A percentile compares a stretch with the other conserved stretches of the same genome.
phyloP scores from a whole-genome alignment of 2,329 filamentous ascomycete species.

The Monosporascus sp. region DNA sequence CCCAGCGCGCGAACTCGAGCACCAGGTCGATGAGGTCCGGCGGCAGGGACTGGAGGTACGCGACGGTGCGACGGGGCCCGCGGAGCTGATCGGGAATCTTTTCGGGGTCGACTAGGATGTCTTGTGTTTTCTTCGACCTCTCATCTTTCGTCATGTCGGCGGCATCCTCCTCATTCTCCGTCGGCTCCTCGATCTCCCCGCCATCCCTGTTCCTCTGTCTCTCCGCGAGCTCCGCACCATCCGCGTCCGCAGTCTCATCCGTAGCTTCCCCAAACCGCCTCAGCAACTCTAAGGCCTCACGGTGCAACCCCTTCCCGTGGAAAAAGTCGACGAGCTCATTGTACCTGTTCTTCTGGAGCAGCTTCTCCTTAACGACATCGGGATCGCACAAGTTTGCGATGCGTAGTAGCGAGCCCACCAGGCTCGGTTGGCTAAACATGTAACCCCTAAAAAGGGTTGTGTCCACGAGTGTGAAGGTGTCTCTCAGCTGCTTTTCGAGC shows the following conservation, averaged over 20 bases:
- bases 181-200: conserved; percentile 21
- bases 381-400: conserved; percentile 97
- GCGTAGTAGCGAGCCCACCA: conserved; percentile 86
- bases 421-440: conserved; percentile 82
- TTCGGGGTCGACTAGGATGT: not conserved
- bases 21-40: conserved; percentile 87
- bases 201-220: conserved; percentile 18
- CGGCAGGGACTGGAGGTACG: conserved; percentile 83
- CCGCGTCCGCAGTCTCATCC: conserved; percentile 29
- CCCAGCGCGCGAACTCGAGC: conserved; percentile 88
- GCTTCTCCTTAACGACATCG: conserved; percentile 85
- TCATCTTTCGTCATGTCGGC: conserved; percentile 19
- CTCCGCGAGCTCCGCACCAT: conserved; percentile 33
- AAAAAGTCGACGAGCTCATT: conserved; percentile 97
- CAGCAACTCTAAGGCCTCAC: conserved; percentile 76
- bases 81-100: conserved; percentile 46
- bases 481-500: conserved; percentile 65
- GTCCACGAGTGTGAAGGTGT: conserved; percentile 80
- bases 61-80: conserved; percentile 77
- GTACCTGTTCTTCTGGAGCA: conserved; percentile 83
- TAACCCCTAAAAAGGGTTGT: conserved; percentile 92
- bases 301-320: conserved; percentile 89
- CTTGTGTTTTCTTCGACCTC: conserved; percentile 26
- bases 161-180: conserved; percentile 22
- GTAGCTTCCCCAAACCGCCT: conserved; percentile 61